Percentiles rank a stretch among this genome's conserved stretches.
Conservation (phyloP, 2,329 filamentous ascomycete genomes). For the Talaromyces sp. region DNA sequence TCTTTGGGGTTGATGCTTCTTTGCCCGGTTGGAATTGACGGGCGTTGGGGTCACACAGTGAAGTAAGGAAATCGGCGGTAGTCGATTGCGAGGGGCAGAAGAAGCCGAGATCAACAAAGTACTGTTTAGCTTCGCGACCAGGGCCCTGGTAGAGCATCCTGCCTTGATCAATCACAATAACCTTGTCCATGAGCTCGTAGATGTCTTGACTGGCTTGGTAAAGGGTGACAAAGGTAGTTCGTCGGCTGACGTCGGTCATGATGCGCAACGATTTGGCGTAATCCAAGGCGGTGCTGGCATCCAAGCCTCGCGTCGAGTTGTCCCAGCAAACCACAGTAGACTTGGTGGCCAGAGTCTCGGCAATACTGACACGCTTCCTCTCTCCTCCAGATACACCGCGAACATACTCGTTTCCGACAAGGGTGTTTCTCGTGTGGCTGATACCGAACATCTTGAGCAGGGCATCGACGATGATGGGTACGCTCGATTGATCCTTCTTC, state of each 20-base stretch:
- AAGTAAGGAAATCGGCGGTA: constrained; percentile 72
- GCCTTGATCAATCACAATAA: constrained; percentile 69
- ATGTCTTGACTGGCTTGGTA: constrained; percentile 68
- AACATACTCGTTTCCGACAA: constrained; percentile 67
- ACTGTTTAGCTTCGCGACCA: constrained; percentile 55
- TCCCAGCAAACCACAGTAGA: constrained; percentile 73
- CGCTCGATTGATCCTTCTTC: constrained; percentile 55
- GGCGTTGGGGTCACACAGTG: constrained; percentile 67
- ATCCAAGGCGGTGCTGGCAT: constrained; percentile 72
- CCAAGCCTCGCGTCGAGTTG: constrained; percentile 73
- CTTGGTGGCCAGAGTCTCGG: constrained; percentile 69
- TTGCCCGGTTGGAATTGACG: constrained; percentile 62
- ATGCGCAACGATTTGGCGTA: constrained; percentile 65
- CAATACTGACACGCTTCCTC: constrained; percentile 72
- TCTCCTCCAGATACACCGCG: constrained; percentile 76
- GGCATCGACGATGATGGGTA: constrained; percentile 57
- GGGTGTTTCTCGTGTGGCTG: constrained; percentile 66
- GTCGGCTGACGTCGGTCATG: constrained; percentile 71
- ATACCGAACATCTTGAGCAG: constrained; percentile 76
- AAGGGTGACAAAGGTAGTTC: constrained; percentile 64
- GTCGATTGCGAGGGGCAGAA: constrained; percentile 56
- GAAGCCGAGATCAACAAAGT: constrained; percentile 63
- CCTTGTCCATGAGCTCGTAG: constrained; percentile 73
- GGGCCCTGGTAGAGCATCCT: constrained; percentile 64
- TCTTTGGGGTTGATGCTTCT: constrained; percentile 63